These are phyloP conservation scores for Pulveroboletus sp. DNA, from an alignment of 768 basidiomycete species.

Conservation along the genomic window DNA sequence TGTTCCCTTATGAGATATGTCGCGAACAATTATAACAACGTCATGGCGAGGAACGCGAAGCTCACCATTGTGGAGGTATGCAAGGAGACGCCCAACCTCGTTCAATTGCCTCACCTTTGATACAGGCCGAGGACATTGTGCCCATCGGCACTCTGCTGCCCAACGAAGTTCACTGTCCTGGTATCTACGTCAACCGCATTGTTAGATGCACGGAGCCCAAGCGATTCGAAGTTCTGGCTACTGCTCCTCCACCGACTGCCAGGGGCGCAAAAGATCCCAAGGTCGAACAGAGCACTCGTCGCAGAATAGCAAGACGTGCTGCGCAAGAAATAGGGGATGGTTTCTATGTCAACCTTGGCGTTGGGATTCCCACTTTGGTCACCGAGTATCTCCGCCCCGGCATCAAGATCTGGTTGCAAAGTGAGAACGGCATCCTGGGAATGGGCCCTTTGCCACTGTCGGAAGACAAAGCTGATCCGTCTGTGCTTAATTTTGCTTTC, in stretches of 20 bases:
- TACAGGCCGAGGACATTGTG: conserved; percentile 81
- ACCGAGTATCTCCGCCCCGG: conserved; percentile 67
- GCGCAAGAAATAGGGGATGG: conserved; percentile 86
- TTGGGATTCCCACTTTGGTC: conserved; percentile 87
- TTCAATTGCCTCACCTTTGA: not conserved
- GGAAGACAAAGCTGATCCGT: conserved; percentile 74
- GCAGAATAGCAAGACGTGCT: conserved; percentile 75
- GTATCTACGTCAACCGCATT: conserved; percentile 81
- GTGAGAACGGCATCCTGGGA: conserved; percentile 84
- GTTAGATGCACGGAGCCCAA: conserved; percentile 73
- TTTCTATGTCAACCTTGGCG: conserved; percentile 81
- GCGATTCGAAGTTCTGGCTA: conserved; percentile 65
- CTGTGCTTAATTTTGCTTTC: conserved; percentile 27
- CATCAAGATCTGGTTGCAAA: conserved; percentile 79
- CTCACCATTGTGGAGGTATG: conserved; percentile 82
- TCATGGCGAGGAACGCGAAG: conserved; percentile 84
- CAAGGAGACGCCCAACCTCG: conserved; percentile 1
- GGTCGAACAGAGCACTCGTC: conserved; percentile 50
- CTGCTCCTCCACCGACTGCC: conserved; percentile 44
- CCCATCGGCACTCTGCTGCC: conserved; percentile 76
- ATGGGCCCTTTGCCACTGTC: conserved; percentile 87
- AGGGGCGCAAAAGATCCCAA: conserved; percentile 44
- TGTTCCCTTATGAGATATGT: conserved; percentile 53
- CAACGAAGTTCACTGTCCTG: conserved; percentile 76
- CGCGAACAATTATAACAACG: conserved; percentile 77